These are phyloP conservation scores for Scenedesmus sp. DNA, from an alignment of 163 green algal genomes.

Conservation along the genomic window DNA sequence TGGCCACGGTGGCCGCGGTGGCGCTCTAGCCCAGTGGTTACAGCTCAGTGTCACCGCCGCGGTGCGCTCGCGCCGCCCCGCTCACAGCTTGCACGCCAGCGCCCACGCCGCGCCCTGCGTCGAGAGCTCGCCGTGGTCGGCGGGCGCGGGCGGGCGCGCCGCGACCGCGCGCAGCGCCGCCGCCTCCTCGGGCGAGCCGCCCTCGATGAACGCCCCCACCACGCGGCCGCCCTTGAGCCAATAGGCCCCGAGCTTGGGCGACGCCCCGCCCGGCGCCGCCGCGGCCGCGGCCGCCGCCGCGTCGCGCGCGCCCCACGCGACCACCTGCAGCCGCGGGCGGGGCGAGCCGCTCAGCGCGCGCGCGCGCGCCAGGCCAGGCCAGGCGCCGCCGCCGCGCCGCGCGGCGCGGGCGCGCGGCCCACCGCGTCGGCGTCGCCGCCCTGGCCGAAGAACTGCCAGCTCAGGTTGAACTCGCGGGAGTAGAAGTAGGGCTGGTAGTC, in stretches of 20 bases:
- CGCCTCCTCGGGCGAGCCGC: conserved; percentile 76
- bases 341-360: too few species aligned
- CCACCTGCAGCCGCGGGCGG: too few species aligned
- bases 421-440: background rate
- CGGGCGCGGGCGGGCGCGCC: conserved; percentile 43
- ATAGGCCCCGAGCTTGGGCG: conserved; percentile 83
- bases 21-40: too few species aligned
- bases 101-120: conserved; percentile 28
- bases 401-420: too few species aligned
- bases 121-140: conserved; percentile 33
- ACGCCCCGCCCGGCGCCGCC: background rate
- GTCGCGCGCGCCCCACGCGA: conserved; percentile 49
- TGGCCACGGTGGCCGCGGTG: too few species aligned
- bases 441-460: conserved; percentile 84
- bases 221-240: conserved; percentile 75
- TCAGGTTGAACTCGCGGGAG: conserved; percentile 84
- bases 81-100: conserved; percentile 49
- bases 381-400: conserved; percentile 12
- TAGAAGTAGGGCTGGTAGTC: conserved; percentile 97
- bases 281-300: conserved; percentile 19
- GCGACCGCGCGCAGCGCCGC: conserved; percentile 72
- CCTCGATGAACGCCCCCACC: conserved; percentile 88
- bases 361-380: too few species aligned
- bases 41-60: too few species aligned
- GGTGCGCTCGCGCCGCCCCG: too few species aligned